Evolutionary conservation across 257 asterid genomes (phyloP).

Genomic region (Thymus quinquecostatus): DNA sequence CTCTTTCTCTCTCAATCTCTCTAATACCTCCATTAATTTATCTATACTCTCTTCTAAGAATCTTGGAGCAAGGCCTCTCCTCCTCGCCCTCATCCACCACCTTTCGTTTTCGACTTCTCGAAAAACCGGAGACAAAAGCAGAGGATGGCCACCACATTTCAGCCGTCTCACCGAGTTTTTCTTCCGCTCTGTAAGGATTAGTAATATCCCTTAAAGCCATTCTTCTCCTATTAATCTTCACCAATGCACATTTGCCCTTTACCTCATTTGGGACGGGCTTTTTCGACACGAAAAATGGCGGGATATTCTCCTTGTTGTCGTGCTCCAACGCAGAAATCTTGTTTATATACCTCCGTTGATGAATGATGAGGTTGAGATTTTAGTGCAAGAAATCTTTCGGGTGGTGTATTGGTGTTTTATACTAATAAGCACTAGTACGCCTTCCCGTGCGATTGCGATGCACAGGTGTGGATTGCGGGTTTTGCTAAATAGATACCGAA

Average conservation of each 20-base stretch:
- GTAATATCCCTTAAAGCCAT: slow-evolving; percentile 55
- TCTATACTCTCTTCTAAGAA: slow-evolving; percentile 48
- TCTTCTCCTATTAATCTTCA: slow-evolving; percentile 30
- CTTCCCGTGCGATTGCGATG: too few species aligned
- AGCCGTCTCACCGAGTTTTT: neutral
- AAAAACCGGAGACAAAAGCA: neutral
- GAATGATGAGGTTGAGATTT: neutral
- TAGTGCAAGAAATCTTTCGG: slow-evolving; percentile 23
- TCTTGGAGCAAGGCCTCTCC: slow-evolving; percentile 35
- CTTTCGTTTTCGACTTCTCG: slow-evolving; percentile 40
- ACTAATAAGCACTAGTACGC: too few species aligned
- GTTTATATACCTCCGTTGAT: slow-evolving; percentile 39
- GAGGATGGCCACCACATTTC: neutral
- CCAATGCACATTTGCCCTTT: slow-evolving; percentile 4
- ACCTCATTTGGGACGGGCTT: slow-evolving; percentile 12
- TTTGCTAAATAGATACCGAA: too few species aligned
- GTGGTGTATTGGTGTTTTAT: slow-evolving; percentile 11
- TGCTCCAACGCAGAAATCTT: slow-evolving; percentile 15
- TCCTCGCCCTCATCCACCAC: slow-evolving; percentile 11
- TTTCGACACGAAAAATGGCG: slow-evolving; percentile 24
- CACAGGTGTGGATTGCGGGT: too few species aligned
- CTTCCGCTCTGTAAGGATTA: slow-evolving; percentile 25
- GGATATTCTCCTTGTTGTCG: slow-evolving; percentile 54
- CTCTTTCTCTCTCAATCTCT: neutral
- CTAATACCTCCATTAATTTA: slow-evolving; percentile 18